These are phyloP conservation scores for Leccinellum albellum DNA, from an alignment of 768 basidiomycete genomes.

Conservation along the genomic window DNA sequence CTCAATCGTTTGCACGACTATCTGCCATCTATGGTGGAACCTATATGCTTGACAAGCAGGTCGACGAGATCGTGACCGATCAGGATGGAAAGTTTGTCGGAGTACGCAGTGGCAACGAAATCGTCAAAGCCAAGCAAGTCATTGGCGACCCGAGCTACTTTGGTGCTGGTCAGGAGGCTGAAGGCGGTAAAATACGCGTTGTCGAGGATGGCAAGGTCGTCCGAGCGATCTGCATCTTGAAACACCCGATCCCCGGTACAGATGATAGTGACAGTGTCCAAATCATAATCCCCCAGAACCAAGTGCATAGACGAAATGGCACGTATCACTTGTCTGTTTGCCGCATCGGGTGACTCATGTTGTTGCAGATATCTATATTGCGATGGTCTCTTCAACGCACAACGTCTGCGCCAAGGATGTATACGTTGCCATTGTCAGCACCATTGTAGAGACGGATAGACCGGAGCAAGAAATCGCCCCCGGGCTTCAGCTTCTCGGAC, in stretches of 20 bases:
- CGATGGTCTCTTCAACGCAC: conserved; percentile 94
- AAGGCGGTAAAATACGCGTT: conserved; percentile 79
- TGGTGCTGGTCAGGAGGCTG: conserved; percentile 60
- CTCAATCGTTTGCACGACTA: conserved; percentile 96
- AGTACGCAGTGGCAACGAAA: conserved; percentile 85
- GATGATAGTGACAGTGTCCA: conserved; percentile 94
- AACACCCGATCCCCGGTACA: conserved; percentile 97
- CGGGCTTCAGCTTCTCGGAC: conserved; percentile 86
- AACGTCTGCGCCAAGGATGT: conserved; percentile 96
- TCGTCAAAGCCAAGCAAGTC: conserved; percentile 94
- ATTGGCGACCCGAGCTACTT: conserved; percentile 99
- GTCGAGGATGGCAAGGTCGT: conserved; percentile 93
- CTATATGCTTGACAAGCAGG: conserved; percentile 97
- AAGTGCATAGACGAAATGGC: conserved; percentile 92
- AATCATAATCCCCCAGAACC: conserved; percentile 98
- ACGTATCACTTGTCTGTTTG: conserved; percentile 24
- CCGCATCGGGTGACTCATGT: conserved; percentile 2
- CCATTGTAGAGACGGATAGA: conserved; percentile 90
- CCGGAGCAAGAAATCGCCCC: conserved; percentile 93
- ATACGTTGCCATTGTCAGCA: conserved; percentile 96
- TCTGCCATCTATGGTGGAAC: conserved; percentile 99
- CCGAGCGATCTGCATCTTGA: conserved; percentile 94
- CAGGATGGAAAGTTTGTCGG: conserved; percentile 86
- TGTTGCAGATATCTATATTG: conserved; percentile 90
- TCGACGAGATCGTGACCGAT: conserved; percentile 87